These are phyloP conservation scores for Bombardia bombarda DNA, from an alignment of 495 filamentous ascomycete genomes.

Conservation along the genomic window DNA sequence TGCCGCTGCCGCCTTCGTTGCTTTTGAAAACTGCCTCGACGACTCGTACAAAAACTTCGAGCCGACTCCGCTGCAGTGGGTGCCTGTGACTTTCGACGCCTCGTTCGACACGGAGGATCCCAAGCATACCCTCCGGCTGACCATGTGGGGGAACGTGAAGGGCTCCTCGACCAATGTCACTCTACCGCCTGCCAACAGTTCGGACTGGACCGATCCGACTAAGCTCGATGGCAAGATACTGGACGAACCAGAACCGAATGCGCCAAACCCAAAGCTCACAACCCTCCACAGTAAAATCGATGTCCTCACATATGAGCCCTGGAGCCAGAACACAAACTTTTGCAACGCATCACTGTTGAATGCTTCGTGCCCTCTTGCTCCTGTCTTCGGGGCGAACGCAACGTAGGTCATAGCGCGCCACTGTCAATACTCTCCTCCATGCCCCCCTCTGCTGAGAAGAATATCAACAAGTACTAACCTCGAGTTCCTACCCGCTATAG, in stretches of 20 bases:
- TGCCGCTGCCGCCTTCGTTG: constrained; percentile 51
- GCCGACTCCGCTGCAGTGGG: constrained; percentile 63
- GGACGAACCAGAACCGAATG: constrained; percentile 42
- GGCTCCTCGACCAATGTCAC: constrained; percentile 41
- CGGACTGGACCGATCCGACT: constrained; percentile 46
- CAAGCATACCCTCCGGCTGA: constrained; percentile 65
- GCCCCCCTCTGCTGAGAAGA: no score
- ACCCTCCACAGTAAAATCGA: constrained; percentile 63
- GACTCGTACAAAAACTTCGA: constrained; percentile 43
- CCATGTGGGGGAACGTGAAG: constrained; percentile 84
- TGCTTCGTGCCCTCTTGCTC: constrained; percentile 64
- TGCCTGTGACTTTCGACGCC: constrained; percentile 64
- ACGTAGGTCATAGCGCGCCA: constrained; percentile 33
- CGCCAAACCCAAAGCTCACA: constrained; percentile 49
- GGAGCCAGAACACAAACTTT: constrained; percentile 45
- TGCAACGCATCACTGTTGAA: constrained; percentile 54
- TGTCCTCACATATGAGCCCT: constrained; percentile 68
- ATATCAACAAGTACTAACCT: no score
- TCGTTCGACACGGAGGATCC: constrained; percentile 54
- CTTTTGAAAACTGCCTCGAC: constrained; percentile 78
- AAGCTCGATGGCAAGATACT: constrained; percentile 70
- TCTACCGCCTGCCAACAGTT: constrained; percentile 48
- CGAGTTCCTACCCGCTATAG: constrained; percentile 17
- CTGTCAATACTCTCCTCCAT: no score
- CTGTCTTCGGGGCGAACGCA: constrained; percentile 54